Percentiles rank a stretch among this genome's conserved stretches.
Evolutionary conservation across 352 stramenopile species (phyloP).

Genomic region (Thraustochytrium sp.): DNA sequence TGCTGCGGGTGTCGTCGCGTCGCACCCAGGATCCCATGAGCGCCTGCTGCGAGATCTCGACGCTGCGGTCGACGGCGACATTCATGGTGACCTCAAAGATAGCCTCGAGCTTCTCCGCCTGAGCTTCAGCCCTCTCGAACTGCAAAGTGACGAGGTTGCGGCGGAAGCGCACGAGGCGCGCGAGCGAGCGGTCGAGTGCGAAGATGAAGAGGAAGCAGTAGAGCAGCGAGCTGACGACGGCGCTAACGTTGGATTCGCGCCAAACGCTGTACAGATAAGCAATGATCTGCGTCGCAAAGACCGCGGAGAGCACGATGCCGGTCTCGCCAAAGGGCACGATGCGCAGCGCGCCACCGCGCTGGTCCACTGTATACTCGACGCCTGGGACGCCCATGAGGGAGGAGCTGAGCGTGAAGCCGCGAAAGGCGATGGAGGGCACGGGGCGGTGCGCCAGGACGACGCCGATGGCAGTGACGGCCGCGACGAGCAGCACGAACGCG

Average conservation of each 20-base stretch:
- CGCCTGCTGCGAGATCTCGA: constrained; percentile 31
- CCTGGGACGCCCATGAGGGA: background rate
- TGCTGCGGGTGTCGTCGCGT: background rate
- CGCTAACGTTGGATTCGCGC: background rate
- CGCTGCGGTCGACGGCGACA: background rate
- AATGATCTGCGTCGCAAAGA: background rate
- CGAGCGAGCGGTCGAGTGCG: background rate
- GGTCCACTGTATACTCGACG: background rate
- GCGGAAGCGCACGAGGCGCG: background rate
- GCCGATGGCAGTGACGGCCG: background rate
- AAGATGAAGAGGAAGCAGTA: constrained; percentile 15
- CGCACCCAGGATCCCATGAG: constrained; percentile 19
- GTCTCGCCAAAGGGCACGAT: background rate
- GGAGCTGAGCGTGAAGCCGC: background rate
- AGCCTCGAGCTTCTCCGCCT: background rate
- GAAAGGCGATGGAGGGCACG: background rate
- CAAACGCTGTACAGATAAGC: background rate
- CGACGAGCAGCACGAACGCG: background rate
- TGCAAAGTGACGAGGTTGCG: background rate
- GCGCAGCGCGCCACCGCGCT: background rate
- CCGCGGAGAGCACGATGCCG: background rate
- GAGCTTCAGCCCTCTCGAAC: too few relatives aligned
- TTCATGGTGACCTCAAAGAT: background rate
- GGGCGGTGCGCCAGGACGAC: background rate
- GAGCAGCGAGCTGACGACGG: background rate